Evolutionary conservation across 2,329 filamentous ascomycete genomes (phyloP), one percentile per base, ranked within the genome.

Genomic region (Venturia pyrina): DNA sequence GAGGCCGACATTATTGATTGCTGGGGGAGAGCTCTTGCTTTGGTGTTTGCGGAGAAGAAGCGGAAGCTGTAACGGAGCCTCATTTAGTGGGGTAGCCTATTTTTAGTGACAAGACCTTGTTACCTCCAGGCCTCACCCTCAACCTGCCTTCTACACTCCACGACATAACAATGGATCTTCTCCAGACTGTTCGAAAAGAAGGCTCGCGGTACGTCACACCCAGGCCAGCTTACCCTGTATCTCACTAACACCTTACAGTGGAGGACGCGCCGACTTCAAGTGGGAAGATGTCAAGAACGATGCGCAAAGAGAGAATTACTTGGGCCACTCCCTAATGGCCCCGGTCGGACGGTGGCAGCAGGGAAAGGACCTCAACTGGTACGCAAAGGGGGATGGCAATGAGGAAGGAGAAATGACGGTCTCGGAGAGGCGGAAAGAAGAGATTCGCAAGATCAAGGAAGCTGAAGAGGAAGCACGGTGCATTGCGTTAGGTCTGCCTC

Each of bases 251-350:
- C 15, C 57, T 15, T 24, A 0, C 68, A 84, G 95, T 70, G 95
- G 95, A 73, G 95, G 95, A 68, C 84, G 83, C 74, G 89, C 89
- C 77, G 92, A 97, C 77, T 99, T 99, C 81, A 93, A 88, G 78
- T 98, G 95, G 95, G 90, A 93, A 70, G 92, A 97, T 71, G 93
- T 99, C 73, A 89, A 93, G 75, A 87, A 82, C 69, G 96, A 92
- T 62, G 80, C 84, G 28, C 93, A 96, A 73, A 92, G 95, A 76
- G 93, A 99, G 77, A 96, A 88, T 75, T 89, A 89, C 76, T 88
- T 97, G 8, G 93, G 93, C 64, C 93, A 97, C 79, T 95, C 90
- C 67, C 79, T 97, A 67, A 96, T 93, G 82, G 93, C 93, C 0
- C 91, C 93, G 0, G 92, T 96, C 3, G 93, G 93, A 8, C 89